Evolutionary conservation across 371 early-diverging fungal species (phyloP), one percentile per base, ranked within the genome.

Genomic region (Chytridium lagenaria): DNA sequence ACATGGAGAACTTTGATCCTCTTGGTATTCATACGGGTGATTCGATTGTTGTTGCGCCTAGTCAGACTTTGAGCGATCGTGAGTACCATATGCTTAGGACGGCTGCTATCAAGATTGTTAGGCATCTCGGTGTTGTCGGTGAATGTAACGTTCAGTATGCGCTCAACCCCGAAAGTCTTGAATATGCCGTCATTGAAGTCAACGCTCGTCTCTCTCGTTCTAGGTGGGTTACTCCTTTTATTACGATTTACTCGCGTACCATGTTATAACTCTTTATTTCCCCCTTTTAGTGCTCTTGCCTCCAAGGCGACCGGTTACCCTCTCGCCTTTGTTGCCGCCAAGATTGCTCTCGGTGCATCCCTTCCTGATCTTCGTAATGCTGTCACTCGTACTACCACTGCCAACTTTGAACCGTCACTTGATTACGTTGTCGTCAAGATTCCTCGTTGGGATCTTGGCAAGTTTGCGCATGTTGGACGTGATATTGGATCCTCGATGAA

Each of bases 1-100:
- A 97, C 89, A 97, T 96, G 96, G 96, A 97, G 81, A 97, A 97
- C 91, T 96, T 97, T 87, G 97, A 97, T 79, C 97, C 97, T 28
- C 89, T 84, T 19, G 84, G 95, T 55, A 93, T 93, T 69, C 97
- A 97, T 83, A 97, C 97, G 3, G 97, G 97, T 72, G 97, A 97
- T 83, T 94, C 94, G 28, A 97, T 97, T 68, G 97, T 97, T 23
- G 95, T 97, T 50, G 96, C 96, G 23, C 98, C 98, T 28, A 91
- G 91, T 65, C 96, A 96, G 85, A 97, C 98, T 23, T 83, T 96
- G 61, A 89, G 88, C 61, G 98, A 97, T 80, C 93, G 93, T 71
- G 96, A 97, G 50, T 97, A 95, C 79, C 90, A 93, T 70, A 94
- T 95, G 96, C 89, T 96, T 59, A 93, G 97, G 73, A 90, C 93